Evolutionary conservation across 139 green algal species (phyloP).

Genomic region (Yamagishiella unicocca): DNA sequence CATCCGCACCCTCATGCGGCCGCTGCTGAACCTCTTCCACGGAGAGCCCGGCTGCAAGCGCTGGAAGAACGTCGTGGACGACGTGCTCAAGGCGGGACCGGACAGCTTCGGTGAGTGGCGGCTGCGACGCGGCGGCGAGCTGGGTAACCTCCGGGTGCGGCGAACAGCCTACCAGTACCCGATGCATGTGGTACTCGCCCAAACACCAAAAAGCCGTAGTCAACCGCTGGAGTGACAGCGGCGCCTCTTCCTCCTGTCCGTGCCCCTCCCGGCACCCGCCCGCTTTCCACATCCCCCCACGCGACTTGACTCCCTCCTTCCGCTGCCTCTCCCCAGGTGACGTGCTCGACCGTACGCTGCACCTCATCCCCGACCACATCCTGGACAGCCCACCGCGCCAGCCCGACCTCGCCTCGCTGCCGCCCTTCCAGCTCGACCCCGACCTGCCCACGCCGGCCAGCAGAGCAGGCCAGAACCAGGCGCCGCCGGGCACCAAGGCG

Average conservation of each 20-base stretch:
- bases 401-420: conserved; percentile 24
- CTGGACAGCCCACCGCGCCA: conserved; percentile 50
- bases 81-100: conserved; percentile 49
- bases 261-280: too few species aligned
- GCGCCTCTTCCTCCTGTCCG: too few species aligned
- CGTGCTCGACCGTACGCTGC: conserved; percentile 55
- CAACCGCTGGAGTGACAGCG: too few species aligned
- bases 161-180: too few species aligned
- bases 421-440: conserved; percentile 17
- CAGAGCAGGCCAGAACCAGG: conserved; percentile 18
- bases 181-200: too few species aligned
- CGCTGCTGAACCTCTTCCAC: conserved; percentile 89
- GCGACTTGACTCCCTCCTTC: too few species aligned
- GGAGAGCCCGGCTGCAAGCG: conserved; percentile 73
- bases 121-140: too few species aligned
- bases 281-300: too few species aligned
- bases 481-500: not conserved
- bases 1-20: conserved; percentile 81
- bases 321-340: conserved; percentile 3
- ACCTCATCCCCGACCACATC: conserved; percentile 42
- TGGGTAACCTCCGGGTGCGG: too few species aligned
- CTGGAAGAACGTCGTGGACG: conserved; percentile 73
- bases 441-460: not conserved
- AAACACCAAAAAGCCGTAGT: too few species aligned
- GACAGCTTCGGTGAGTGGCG: not conserved